Percentiles rank a stretch among this genome's conserved stretches.
Evolutionary conservation across 257 asterid genomes (phyloP).

Genomic region (Petrea volubilis): DNA sequence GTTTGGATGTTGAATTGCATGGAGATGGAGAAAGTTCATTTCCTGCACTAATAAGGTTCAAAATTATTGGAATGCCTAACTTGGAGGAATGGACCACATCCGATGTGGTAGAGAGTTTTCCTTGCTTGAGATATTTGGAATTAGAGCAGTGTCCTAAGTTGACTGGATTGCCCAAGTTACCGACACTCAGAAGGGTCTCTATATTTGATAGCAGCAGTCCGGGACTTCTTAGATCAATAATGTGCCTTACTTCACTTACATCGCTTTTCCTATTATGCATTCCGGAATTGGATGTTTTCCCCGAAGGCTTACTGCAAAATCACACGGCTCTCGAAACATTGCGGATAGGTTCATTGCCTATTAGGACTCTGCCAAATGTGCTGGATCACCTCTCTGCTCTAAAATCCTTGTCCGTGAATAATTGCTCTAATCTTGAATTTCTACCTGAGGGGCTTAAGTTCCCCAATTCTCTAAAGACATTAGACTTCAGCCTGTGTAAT

Average conservation of each 20-base stretch:
- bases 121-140: not conserved
- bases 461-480: conserved; percentile 7
- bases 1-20: conserved; percentile 15
- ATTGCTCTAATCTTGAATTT: not conserved
- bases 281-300: not conserved
- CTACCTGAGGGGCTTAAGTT: not conserved
- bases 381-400: conserved; percentile 3
- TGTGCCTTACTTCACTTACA: conserved; percentile 12
- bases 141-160: not conserved
- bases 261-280: not conserved
- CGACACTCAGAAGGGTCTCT: not conserved
- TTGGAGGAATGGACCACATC: conserved; percentile 24
- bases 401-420: not conserved
- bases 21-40: conserved; percentile 21
- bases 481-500: not conserved
- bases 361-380: conserved; percentile 13
- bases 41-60: conserved; percentile 6
- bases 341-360: not conserved
- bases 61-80: not conserved
- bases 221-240: not conserved
- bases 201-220: not conserved
- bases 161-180: not conserved
- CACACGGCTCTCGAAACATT: conserved; percentile 7
- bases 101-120: conserved; percentile 7
- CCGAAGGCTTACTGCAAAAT: conserved; percentile 8